Evolutionary conservation across 2,329 filamentous ascomycete genomes (phyloP).

Genomic region (Alternaria hordeiaustralica): DNA sequence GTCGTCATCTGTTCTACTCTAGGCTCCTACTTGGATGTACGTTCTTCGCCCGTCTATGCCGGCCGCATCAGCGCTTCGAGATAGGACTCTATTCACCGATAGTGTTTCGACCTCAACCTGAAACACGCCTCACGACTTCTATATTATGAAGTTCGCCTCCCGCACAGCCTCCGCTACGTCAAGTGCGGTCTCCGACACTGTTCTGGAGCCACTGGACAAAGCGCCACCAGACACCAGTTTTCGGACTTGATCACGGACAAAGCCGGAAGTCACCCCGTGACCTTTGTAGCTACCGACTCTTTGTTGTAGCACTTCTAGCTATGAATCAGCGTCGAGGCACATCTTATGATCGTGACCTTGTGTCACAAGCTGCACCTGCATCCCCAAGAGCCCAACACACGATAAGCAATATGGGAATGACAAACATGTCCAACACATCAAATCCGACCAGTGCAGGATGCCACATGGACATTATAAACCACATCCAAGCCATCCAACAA

Average conservation of each 20-base stretch:
- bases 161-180: constrained; percentile 23
- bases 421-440: background rate
- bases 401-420: background rate
- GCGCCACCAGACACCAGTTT: background rate
- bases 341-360: background rate
- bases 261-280: background rate
- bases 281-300: background rate
- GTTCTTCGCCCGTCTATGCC: background rate
- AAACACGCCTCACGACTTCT: background rate
- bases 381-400: background rate
- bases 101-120: background rate
- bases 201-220: background rate
- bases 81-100: background rate
- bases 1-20: background rate
- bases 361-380: background rate
- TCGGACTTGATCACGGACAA: background rate
- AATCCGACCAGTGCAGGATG: background rate
- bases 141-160: background rate
- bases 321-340: background rate
- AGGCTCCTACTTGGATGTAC: background rate
- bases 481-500: constrained; percentile 2
- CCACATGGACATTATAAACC: background rate
- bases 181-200: background rate
- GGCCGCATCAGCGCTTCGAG: background rate
- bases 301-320: background rate